Conservation (phyloP, 192 early-diverging fungal genomes). For the Coemansia interrupta region DNA sequence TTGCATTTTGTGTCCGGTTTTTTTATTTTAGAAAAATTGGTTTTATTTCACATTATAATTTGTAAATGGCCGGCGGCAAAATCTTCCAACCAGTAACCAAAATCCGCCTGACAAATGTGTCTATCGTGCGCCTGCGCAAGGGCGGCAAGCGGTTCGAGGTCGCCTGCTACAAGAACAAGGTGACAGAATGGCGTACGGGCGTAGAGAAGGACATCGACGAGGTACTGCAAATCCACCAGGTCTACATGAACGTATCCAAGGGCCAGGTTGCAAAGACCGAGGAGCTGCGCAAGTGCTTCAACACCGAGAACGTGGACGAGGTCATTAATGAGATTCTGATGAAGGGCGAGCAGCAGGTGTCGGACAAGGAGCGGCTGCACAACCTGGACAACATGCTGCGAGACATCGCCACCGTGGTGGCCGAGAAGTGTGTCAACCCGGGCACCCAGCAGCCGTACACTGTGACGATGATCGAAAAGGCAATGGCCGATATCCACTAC, state of each 20-base stretch:
- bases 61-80: constrained; percentile 36
- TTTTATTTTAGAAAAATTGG: constrained; percentile 4
- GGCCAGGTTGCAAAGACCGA: constrained; percentile 89
- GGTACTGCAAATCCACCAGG: constrained; percentile 89
- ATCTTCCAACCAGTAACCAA: constrained; percentile 49
- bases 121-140: constrained; percentile 90
- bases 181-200: constrained; percentile 88
- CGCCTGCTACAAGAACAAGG: constrained; percentile 99
- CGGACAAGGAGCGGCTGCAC: constrained; percentile 90
- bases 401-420: constrained; percentile 94
- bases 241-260: constrained; percentile 96
- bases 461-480: constrained; percentile 97
- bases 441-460: constrained; percentile 92
- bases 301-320: constrained; percentile 77
- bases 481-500: constrained; percentile 90
- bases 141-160: constrained; percentile 98
- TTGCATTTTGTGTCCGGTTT: constrained; percentile 5
- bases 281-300: constrained; percentile 84
- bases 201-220: constrained; percentile 96
- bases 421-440: constrained; percentile 95
- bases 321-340: constrained; percentile 84
- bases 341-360: constrained; percentile 96
- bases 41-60: not conserved
- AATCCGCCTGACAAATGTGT: constrained; percentile 90
- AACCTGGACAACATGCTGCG: constrained; percentile 75